phyloP scores from a whole-genome alignment of 495 filamentous ascomycete species.

The Lepraria neglecta region DNA sequence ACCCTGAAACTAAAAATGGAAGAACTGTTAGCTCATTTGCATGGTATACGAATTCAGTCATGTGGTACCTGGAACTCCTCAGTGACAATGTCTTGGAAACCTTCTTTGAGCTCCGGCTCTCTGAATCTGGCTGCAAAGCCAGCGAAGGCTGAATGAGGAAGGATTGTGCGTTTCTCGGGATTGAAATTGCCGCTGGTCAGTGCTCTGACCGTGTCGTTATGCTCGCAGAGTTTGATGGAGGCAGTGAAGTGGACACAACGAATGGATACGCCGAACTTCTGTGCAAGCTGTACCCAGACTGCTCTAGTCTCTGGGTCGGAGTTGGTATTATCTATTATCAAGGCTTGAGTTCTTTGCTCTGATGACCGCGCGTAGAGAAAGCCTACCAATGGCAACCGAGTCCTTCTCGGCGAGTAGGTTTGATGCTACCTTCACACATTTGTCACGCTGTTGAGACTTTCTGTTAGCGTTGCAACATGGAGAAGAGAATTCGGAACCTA shows the following conservation, averaged over 20 bases:
- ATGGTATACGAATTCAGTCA: slow-evolving; percentile 5
- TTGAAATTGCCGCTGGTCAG: slow-evolving; percentile 56
- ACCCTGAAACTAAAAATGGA: slow-evolving; percentile 46
- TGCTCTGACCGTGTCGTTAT: slow-evolving; percentile 82
- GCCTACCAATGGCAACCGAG: slow-evolving; percentile 70
- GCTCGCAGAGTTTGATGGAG: slow-evolving; percentile 64
- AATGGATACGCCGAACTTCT: slow-evolving; percentile 63
- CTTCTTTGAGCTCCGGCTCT: slow-evolving; percentile 66
- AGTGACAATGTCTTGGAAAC: slow-evolving; percentile 71
- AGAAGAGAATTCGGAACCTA: slow-evolving; percentile 33
- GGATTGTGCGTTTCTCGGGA: slow-evolving; percentile 65
- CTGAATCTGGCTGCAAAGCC: slow-evolving; percentile 63
- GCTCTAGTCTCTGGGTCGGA: slow-evolving; percentile 66
- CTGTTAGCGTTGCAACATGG: slow-evolving; percentile 11
- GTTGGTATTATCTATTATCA: slow-evolving; percentile 78
- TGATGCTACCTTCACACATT: slow-evolving; percentile 72
- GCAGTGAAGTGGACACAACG: slow-evolving; percentile 84
- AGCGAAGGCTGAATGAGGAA: slow-evolving; percentile 75
- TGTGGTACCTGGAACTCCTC: slow-evolving; percentile 57
- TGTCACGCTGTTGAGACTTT: slow-evolving; percentile 52
- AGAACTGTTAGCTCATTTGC: slow-evolving; percentile 22
- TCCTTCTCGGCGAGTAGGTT: slow-evolving; percentile 56
- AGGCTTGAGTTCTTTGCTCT: slow-evolving; percentile 2
- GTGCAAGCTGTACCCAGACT: slow-evolving; percentile 69
- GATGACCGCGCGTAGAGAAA: neutral